Base-by-base conservation (phyloP, 2,329 filamentous ascomycete species). In the Chrysoporthe austroafricana region DNA sequence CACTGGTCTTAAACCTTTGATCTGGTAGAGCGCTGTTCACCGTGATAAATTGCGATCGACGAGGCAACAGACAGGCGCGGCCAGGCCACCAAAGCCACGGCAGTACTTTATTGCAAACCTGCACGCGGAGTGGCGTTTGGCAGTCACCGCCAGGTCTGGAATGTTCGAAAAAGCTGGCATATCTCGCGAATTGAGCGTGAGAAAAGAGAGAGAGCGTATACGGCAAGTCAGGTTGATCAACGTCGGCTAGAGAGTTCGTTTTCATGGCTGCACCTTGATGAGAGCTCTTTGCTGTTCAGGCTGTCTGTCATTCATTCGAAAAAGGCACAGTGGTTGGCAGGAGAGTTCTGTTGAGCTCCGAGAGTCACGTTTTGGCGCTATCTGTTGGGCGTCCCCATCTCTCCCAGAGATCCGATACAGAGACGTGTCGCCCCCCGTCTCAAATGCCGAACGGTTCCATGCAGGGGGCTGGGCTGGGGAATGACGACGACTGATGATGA, bases 291-390 rank as follows among this genome's bases (percentile, higher is more conserved):
- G 68, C 67, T 68, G 66, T 61, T 70, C 48, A 70, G 21, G 68
- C 68, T 70, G 68, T 60, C 66, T 68, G 68, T 70, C 62, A 70
- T 70, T 70, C 62, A 68, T 63, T 69, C 66, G 65, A 60, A 21
- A 60, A 46, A 65, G 68, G 68, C 68, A 70, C 68, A 70, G 62
- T 67, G 67, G 68, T 68, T 70, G 68, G 61, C 61, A 70, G 68
- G 68, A 70, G 66, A 68, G 66, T 70, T 70, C 66, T 68, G 68
- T 62, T 70, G 68, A 68, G 68, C 68, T 70, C 68, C 68, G 66
- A 63, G 66, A 63, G 68, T 68, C 68, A 70, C 66, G 68, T 70
- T 70, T 60, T 68, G 68, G 68, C 68, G 68, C 68, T 70, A 70
- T 70, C 68, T 70, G 68, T 68, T 70, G 68, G 54, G 66, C 54